Evolutionary conservation across 306 rosid species (phyloP), one percentile per base, ranked within the genome.

Genomic region (Phaseolus lunatus): DNA sequence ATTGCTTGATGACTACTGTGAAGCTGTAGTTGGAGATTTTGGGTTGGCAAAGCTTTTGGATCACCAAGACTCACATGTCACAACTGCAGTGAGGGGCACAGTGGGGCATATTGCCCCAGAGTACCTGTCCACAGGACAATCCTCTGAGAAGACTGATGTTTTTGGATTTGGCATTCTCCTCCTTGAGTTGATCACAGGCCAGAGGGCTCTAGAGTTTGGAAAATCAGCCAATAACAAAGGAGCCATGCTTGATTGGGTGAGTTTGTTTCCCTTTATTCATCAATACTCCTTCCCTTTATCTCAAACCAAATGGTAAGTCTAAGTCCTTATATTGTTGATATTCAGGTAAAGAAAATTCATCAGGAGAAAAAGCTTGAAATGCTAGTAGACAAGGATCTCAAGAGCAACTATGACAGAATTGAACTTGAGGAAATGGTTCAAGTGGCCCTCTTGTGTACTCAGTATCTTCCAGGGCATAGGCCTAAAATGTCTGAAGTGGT

Each of bases 221-320:
- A 85, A 85, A 59, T 79, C 86, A 31, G 80, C 84, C 14, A 82
- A 79, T 37, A 86, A 85, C 16, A 85, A 82, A 76, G 89, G 89
- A 71, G 89, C 80, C 47, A 85, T 85, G 75, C 89, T 85, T 76
- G 89, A 85, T 76, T 85, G 89, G 89, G 89, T 85, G 70, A 71
- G 12, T 37, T 41, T 53, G 4, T 4, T 59, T 52, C n/a, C 31
- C 57, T 31, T 58, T 7, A 8, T 19, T 61, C 22, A 72, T 35
- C 68, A 24, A 63, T 58, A 39, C 7, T 29, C 9, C 9, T 5
- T 23, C 13, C 18, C 48, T 8, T 67, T 59, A 33, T 11, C 20
- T 16, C 15, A 15, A 31, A 62, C 44, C 44, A 62, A 31, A 29
- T 62, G 23, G 44, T 62, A 16, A 29, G 31, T 57, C 66, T 58